These are phyloP conservation scores for Pichia sp. DNA, from an alignment of 1,139 yeast species.

Conservation along the genomic window DNA sequence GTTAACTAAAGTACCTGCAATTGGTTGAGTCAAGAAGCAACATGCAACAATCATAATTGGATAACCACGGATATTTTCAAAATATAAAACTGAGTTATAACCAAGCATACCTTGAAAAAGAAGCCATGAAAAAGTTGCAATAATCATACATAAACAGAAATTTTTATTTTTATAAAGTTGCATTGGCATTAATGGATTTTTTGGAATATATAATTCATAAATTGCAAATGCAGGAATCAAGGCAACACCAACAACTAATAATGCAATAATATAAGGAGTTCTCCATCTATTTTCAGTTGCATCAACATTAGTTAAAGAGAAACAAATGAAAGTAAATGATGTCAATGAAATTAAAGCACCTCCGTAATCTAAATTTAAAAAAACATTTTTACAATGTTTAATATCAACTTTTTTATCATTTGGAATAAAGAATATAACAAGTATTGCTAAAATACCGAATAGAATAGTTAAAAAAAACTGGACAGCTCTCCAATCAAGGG, in stretches of 20 bases:
- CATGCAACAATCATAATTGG: constrained; percentile 37
- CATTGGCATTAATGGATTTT: constrained; percentile 42
- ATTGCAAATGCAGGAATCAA: constrained; percentile 32
- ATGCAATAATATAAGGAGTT: constrained; percentile 40
- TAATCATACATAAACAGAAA: constrained; percentile 34
- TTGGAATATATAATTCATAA: constrained; percentile 35
- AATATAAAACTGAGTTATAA: constrained; percentile 36
- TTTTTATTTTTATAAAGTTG: constrained; percentile 33
- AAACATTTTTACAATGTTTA: constrained; percentile 21
- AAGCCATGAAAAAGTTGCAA: constrained; percentile 34
- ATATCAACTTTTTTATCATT: constrained; percentile 26
- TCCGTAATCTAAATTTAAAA: constrained; percentile 32
- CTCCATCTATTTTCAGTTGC: constrained; percentile 37
- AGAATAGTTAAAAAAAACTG: constrained; percentile 36
- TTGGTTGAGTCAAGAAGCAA: constrained; percentile 33
- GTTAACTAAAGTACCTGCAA: constrained; percentile 35
- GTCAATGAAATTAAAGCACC: constrained; percentile 35
- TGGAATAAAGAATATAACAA: constrained; percentile 31
- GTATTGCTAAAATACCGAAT: constrained; percentile 27
- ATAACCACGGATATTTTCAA: constrained; percentile 33
- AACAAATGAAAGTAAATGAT: constrained; percentile 36
- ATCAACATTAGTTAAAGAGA: constrained; percentile 38
- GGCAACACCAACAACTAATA: constrained; percentile 34
- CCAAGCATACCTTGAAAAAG: constrained; percentile 34
- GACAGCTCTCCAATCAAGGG: constrained; percentile 36